Conservation (phyloP, 2,329 filamentous ascomycete genomes). For the Aspergillus awamori region DNA sequence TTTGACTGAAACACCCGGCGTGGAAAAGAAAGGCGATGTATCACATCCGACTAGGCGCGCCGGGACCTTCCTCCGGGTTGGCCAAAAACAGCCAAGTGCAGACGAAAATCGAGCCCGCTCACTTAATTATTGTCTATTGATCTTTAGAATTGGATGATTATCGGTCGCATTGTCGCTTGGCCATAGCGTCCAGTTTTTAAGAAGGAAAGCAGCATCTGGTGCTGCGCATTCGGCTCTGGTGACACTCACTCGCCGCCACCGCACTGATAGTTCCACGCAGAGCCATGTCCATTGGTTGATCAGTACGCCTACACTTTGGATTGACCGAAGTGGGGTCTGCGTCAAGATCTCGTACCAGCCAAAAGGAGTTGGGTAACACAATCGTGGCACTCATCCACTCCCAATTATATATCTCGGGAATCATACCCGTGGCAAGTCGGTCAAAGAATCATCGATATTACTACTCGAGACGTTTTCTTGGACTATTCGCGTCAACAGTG, state of each 20-base stretch:
- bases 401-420: not conserved
- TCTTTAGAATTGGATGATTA: not conserved
- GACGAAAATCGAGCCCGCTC: not conserved
- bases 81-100: not conserved
- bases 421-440: not conserved
- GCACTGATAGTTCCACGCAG: slow-evolving; percentile 5
- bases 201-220: not conserved
- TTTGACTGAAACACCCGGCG: slow-evolving; percentile 8
- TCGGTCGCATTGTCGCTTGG: not conserved
- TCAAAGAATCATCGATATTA: not conserved
- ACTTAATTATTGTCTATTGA: not conserved
- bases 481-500: not conserved
- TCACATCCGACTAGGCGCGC: slow-evolving; percentile 15
- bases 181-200: not conserved
- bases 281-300: slow-evolving; percentile 3
- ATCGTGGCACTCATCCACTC: not conserved
- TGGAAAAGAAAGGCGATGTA: slow-evolving; percentile 12
- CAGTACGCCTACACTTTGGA: not conserved
- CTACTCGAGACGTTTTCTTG: not conserved
- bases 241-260: not conserved
- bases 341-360: not conserved
- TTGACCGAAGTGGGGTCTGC: not conserved
- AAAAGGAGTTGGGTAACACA: not conserved
- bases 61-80: not conserved
- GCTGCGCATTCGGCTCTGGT: not conserved